A percentile compares a stretch with the other conserved stretches of the same genome.
phyloP scores from a whole-genome alignment of 768 basidiomycete species.

The Mycena amicta region DNA sequence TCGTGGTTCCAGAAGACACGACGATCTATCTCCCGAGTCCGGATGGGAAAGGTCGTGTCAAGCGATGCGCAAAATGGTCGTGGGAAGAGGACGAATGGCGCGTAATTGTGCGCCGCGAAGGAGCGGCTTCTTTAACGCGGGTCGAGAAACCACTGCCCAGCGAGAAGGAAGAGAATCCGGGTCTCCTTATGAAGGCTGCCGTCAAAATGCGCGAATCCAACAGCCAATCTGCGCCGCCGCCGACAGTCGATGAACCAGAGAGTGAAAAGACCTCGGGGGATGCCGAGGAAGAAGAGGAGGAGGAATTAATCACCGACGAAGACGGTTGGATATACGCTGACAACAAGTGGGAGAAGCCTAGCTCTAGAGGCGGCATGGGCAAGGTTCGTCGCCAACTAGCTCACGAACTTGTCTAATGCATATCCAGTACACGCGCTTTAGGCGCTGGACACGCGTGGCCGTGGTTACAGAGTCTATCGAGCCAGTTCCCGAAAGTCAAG shows the following conservation, averaged over 20 bases:
- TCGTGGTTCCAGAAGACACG: conserved; percentile 66
- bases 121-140: conserved; percentile 45
- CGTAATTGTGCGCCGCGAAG: conserved; percentile 66
- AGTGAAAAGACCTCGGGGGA: conserved; percentile 32
- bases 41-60: conserved; percentile 51
- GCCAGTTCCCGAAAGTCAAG: conserved; percentile 42
- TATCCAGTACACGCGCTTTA: conserved; percentile 77
- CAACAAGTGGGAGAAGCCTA: conserved; percentile 90
- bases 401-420: no score
- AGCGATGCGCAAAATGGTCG: conserved; percentile 78
- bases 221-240: conserved; percentile 1
- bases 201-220: conserved; percentile 46
- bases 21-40: conserved; percentile 50
- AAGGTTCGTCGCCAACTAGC: conserved; percentile 71
- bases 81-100: conserved; percentile 95
- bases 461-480: conserved; percentile 74
- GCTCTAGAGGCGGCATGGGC: conserved; percentile 80
- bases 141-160: conserved; percentile 65
- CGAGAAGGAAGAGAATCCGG: conserved; percentile 47
- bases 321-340: conserved; percentile 95
- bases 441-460: conserved; percentile 87
- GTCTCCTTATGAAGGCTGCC: conserved; percentile 58
- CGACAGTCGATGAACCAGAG: conserved; percentile 24
- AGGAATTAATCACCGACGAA: conserved; percentile 67
- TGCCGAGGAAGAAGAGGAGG: conserved; percentile 40